phyloP scores from a whole-genome alignment of 2,329 filamentous ascomycete genomes.

The Neonectria punicea region DNA sequence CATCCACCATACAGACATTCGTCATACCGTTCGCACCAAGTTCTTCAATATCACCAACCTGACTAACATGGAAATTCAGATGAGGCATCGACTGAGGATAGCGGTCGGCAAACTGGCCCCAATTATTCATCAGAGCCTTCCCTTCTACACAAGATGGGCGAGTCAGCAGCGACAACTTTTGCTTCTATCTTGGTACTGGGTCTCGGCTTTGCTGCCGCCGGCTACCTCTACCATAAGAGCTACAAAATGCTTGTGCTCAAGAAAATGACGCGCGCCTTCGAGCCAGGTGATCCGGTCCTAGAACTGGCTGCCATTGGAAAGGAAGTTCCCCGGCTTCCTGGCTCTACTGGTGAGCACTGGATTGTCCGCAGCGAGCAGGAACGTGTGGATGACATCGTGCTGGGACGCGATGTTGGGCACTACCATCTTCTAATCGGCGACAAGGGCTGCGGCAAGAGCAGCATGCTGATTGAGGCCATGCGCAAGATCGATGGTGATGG shows the following conservation, averaged over 20 bases:
- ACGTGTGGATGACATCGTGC: constrained; percentile 84
- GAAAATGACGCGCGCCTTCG: constrained; percentile 93
- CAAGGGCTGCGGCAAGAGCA: constrained; percentile 96
- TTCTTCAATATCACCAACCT: not conserved
- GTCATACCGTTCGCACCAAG: not conserved
- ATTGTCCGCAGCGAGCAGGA: constrained; percentile 84
- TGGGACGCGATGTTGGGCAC: constrained; percentile 77
- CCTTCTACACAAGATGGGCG: constrained; percentile 71
- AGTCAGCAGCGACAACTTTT: constrained; percentile 79
- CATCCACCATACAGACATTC: not conserved
- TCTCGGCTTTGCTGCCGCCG: constrained; percentile 71
- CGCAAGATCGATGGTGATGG: constrained; percentile 88
- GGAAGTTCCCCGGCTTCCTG: constrained; percentile 59
- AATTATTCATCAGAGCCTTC: constrained; percentile 46
- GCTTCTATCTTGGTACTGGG: constrained; percentile 79
- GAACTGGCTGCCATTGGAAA: constrained; percentile 78
- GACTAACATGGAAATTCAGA: constrained; percentile 28
- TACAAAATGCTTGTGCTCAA: constrained; percentile 93
- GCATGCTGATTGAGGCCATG: constrained; percentile 96
- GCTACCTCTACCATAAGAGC: constrained; percentile 80
- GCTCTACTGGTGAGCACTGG: constrained; percentile 67
- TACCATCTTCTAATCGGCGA: constrained; percentile 94
- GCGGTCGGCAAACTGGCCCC: constrained; percentile 6
- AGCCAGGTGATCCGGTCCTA: constrained; percentile 89
- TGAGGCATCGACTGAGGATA: constrained; percentile 17